Conservation (phyloP, 305 asterid genomes). For the Caryopteris hybrid region DNA sequence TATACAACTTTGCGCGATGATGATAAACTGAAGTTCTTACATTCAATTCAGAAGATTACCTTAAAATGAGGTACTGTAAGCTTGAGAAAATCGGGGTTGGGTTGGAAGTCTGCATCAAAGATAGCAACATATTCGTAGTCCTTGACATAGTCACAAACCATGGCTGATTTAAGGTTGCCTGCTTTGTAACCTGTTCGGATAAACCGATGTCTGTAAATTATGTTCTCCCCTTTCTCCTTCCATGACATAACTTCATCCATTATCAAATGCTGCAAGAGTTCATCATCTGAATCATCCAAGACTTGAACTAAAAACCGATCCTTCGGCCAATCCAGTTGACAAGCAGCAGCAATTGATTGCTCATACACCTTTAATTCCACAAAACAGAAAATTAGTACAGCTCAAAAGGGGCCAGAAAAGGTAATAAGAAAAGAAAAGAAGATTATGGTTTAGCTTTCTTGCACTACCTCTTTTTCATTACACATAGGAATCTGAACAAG, state of each 20-base stretch:
- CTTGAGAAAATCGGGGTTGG: constrained; percentile 73
- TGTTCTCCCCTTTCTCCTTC: constrained; percentile 86
- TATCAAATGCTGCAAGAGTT: constrained; percentile 57
- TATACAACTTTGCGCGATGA: not conserved
- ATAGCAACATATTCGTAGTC: constrained; percentile 86
- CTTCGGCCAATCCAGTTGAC: constrained; percentile 91
- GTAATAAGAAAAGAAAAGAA: not conserved
- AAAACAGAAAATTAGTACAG: too few species aligned
- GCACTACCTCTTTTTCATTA: constrained; percentile 80
- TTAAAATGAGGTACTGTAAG: constrained; percentile 44
- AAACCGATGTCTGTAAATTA: constrained; percentile 79
- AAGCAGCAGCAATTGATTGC: constrained; percentile 80
- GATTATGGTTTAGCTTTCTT: not conserved
- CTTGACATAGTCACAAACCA: constrained; percentile 84
- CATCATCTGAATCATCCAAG: constrained; percentile 92
- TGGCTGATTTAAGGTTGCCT: constrained; percentile 94
- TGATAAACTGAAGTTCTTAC: too few species aligned
- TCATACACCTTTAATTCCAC: constrained; percentile 59
- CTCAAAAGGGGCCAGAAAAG: too few species aligned
- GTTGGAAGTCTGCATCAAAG: constrained; percentile 93
- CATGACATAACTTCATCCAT: constrained; percentile 63
- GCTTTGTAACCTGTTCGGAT: constrained; percentile 92
- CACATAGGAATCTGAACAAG: constrained; percentile 99
- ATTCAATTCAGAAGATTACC: too few species aligned
- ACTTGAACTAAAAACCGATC: constrained; percentile 79